Evolutionary conservation across 371 early-diverging fungal species (phyloP).

Genomic region (Ordospora colligata): DNA sequence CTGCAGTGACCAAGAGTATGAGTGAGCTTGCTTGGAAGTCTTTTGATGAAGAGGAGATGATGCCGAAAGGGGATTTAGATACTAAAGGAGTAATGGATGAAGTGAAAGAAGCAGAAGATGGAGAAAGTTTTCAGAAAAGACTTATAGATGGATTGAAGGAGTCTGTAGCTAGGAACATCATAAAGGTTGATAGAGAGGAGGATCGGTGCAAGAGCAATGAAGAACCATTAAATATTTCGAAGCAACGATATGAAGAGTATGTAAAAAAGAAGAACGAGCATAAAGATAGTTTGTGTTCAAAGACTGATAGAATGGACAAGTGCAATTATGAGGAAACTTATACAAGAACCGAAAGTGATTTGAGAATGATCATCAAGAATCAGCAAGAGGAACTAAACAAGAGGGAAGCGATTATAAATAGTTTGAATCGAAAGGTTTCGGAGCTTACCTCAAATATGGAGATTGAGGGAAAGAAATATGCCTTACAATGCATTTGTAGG

Average conservation of each 20-base stretch:
- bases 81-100: no score
- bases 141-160: neutral
- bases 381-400: neutral
- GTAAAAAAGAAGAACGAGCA: neutral
- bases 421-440: neutral
- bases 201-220: neutral
- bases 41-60: neutral
- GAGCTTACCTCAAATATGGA: neutral
- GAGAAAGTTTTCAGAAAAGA: neutral
- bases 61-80: neutral
- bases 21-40: neutral
- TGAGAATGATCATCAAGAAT: neutral
- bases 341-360: neutral
- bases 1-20: neutral
- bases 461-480: neutral
- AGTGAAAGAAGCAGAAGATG: neutral
- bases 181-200: neutral
- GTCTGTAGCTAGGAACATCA: neutral
- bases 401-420: neutral
- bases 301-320: no score
- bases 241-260: slow-evolving; percentile 6
- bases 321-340: neutral
- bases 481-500: neutral
- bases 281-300: neutral
- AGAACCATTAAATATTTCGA: neutral